phyloP scores from a whole-genome alignment of 2,329 filamentous ascomycete species.

The Talaromyces albobiverticillius region DNA sequence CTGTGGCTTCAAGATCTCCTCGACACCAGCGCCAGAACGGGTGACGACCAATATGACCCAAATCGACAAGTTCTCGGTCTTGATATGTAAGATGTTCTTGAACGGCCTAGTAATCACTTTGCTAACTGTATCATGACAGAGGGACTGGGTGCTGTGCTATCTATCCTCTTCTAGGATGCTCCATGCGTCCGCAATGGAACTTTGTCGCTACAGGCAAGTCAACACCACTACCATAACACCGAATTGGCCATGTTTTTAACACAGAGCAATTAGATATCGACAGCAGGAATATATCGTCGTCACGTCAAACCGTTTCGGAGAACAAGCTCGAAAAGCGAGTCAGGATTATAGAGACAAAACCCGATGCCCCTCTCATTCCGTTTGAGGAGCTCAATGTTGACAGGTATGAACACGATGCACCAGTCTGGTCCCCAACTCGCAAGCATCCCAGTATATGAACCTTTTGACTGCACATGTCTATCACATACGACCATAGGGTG shows the following conservation, averaged over 20 bases:
- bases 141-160: constrained; percentile 90
- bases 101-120: constrained; percentile 2
- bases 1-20: constrained; percentile 81
- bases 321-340: constrained; percentile 68
- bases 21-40: constrained; percentile 60
- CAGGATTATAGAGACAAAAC: constrained; percentile 56
- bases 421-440: too few relatives aligned
- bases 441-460: not conserved
- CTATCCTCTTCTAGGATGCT: constrained; percentile 78
- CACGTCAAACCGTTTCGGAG: constrained; percentile 61
- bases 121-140: constrained; percentile 33
- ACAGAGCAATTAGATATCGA: constrained; percentile 64
- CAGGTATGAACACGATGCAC: constrained; percentile 15
- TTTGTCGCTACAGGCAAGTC: constrained; percentile 63
- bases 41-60: constrained; percentile 51
- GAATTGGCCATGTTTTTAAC: not conserved
- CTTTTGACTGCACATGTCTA: too few relatives aligned
- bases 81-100: constrained; percentile 59
- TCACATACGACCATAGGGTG: constrained; percentile 18
- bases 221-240: not conserved
- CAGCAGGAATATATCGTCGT: constrained; percentile 62
- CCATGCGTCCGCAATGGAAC: constrained; percentile 65
- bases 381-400: constrained; percentile 42
- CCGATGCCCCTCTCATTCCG: constrained; percentile 60
- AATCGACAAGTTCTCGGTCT: constrained; percentile 64